Evolutionary conservation across 192 early-diverging fungal species (phyloP).

Genomic region (Lobosporangium transversale): DNA sequence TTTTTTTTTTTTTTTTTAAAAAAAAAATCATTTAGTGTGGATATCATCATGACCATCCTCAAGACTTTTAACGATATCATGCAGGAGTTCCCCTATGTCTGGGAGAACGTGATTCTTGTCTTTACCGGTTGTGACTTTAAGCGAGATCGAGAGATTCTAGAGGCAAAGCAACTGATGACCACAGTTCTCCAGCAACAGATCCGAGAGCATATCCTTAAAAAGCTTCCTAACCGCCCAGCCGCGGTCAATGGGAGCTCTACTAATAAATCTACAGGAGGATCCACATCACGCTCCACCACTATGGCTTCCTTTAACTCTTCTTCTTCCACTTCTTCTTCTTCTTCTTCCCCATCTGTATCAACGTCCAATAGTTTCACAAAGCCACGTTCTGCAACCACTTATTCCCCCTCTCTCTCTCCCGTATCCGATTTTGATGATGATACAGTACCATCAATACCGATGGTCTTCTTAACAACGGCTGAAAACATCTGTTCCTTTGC

Average conservation of each 20-base stretch:
- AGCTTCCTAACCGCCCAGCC: not conserved
- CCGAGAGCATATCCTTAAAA: slow-evolving; percentile 12
- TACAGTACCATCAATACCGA: slow-evolving; percentile 3
- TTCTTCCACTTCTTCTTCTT: not conserved
- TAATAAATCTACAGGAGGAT: not conserved
- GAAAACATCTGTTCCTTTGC: slow-evolving; percentile 34
- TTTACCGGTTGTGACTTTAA: slow-evolving; percentile 47
- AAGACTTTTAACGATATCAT: slow-evolving; percentile 44
- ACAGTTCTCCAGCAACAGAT: slow-evolving; percentile 21
- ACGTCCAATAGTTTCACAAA: too few relatives aligned
- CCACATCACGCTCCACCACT: not conserved
- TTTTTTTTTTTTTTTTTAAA: not conserved
- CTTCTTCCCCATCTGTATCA: not conserved
- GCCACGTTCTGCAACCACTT: not conserved
- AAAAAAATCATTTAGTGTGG: slow-evolving; percentile 12
- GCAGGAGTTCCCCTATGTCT: slow-evolving; percentile 44
- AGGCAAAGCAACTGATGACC: slow-evolving; percentile 23
- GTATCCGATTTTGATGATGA: not conserved
- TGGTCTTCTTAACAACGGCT: slow-evolving; percentile 39
- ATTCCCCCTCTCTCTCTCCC: not conserved
- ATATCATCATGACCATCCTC: slow-evolving; percentile 41
- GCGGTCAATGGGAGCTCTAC: too few relatives aligned
- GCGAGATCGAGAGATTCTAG: slow-evolving; percentile 23
- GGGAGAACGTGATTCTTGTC: slow-evolving; percentile 45
- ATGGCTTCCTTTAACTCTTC: too few relatives aligned